Base-by-base conservation (phyloP, 2,329 filamentous ascomycete genomes). In the Arthrinium puccinioides region DNA sequence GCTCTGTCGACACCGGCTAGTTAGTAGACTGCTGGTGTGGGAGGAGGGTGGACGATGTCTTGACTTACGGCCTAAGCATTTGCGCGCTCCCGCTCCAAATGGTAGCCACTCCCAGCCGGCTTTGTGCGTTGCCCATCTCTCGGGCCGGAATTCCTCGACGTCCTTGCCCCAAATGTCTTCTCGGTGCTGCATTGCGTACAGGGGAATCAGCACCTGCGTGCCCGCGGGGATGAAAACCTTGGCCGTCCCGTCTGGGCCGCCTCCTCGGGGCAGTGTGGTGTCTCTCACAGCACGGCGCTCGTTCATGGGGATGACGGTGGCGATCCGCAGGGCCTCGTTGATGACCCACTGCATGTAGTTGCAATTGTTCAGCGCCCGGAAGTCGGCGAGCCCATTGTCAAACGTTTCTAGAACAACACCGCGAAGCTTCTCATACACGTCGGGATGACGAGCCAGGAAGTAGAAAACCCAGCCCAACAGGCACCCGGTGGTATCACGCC, bases 401-500 rank as follows among this genome's bases (percentile, higher is more conserved):
- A 47, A 47, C 3, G 35, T 39, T 21, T 38, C 35, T 1, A 44
- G 8, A 11, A 49, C 28, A 8, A 25, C 27, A 15, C 6, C 13
- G 4, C 46, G 43, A 32, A 49, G 43, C 15, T 37, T 32, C 13
- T 27, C 24, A 37, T 34, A 49, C 7, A 39, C 46, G 8, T 11
- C 24, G 3, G 46, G 43, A 37, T 47, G 32, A 3, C 46, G 43
- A 15, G 46, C 46, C 4, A 49, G 40, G 37, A 49, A 46, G 41
- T 49, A 49, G 8, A 48, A 14, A 1, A 45, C 44, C 47, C 47
- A 49, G 9, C 66, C 63, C 2, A 77, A 56, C 4, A 72, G 56
- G 9, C 57, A 60, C 3, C 69, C 70, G 0, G 72, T 76, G 2
- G 72, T 75, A 46, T 77, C 73, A n/a, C 72, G 63, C 1, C 69